Evolutionary conservation across 371 early-diverging fungal species (phyloP), one percentile per base, ranked within the genome.

Genomic region (Saksenaea oblongispora): DNA sequence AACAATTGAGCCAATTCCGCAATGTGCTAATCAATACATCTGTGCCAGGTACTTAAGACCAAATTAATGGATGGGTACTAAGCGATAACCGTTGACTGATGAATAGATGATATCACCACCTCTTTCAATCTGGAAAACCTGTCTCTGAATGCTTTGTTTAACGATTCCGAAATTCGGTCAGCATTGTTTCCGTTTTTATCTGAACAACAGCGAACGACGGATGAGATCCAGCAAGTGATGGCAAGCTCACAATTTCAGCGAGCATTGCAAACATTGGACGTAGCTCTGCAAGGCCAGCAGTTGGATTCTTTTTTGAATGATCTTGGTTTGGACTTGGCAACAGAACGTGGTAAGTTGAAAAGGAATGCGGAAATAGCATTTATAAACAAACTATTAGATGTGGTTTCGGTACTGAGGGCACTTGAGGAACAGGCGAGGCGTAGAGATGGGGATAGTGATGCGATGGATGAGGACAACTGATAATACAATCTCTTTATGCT

Each of bases 371-470:
- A 65, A 47, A 36, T 36, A 31, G 53, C 10, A 39, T 11, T n/a
- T 42, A 34, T 59, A 22, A 39, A 53, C 13, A 18, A 47, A 26
- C 5, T 28, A 22, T 15, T 67, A 87, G 88, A 89, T 36, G 88
- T 91, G 2, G 87, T 83, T 44, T 85, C 87, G 0, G 90, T 92
- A 63, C 72, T 92, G 55, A 66, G 73, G 1, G 89, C 89, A 5
- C 82, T 89, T 59, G 80, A 85, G 62, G 76, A 82, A 42, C 87
- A 90, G 71, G 87, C 81, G n/a, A 72, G 73, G 59, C 73, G 73
- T 56, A 78, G 78, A 53, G 36, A 58, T 4, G 54, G 64, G 9
- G 58, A 69, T n/a, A 39, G 74, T 11, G 74, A 75, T 65, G 68
- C 72, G 14, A 79, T 79, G 77, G 80, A 79, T 7, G 73, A 74